Conservation (phyloP, 2,329 filamentous ascomycete species). For the Colletotrichum sp. region DNA sequence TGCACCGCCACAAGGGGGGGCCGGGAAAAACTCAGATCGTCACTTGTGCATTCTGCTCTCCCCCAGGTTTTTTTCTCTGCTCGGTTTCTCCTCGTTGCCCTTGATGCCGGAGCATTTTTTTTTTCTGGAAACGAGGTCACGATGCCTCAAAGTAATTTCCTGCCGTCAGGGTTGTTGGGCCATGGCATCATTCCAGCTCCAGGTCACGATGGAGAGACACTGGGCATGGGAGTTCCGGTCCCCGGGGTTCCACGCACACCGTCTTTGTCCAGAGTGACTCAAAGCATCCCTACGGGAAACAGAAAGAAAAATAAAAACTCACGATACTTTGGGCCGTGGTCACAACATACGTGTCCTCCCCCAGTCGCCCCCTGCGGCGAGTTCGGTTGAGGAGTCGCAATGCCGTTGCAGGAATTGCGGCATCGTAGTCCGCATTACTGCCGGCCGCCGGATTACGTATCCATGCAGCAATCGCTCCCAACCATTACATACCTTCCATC, state of each 20-base stretch:
- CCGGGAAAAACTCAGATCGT: slow-evolving; percentile 13
- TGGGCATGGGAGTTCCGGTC: neutral
- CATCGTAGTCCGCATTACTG: neutral
- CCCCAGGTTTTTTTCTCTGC: neutral
- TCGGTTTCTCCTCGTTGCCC: neutral
- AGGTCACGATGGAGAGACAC: slow-evolving; percentile 9
- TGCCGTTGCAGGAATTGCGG: slow-evolving; percentile 10
- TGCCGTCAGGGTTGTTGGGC: neutral
- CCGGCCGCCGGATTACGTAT: neutral
- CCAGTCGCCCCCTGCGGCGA: neutral
- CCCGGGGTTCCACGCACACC: neutral
- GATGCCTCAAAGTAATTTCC: slow-evolving; percentile 7
- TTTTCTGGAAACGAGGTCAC: slow-evolving; percentile 3
- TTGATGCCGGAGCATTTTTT: neutral
- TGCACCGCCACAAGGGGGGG: slow-evolving; percentile 5
- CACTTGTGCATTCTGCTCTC: slow-evolving; percentile 1
- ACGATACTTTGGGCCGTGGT: neutral
- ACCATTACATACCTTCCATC: neutral
- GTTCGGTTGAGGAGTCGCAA: neutral
- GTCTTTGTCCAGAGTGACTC: neutral
- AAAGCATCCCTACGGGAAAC: neutral
- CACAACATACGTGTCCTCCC: neutral
- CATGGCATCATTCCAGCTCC: slow-evolving; percentile 14
- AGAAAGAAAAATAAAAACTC: neutral
- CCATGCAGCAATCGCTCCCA: neutral